phyloP scores from a whole-genome alignment of 2,329 filamentous ascomycete genomes.

The Daldinia eschscholtzii region DNA sequence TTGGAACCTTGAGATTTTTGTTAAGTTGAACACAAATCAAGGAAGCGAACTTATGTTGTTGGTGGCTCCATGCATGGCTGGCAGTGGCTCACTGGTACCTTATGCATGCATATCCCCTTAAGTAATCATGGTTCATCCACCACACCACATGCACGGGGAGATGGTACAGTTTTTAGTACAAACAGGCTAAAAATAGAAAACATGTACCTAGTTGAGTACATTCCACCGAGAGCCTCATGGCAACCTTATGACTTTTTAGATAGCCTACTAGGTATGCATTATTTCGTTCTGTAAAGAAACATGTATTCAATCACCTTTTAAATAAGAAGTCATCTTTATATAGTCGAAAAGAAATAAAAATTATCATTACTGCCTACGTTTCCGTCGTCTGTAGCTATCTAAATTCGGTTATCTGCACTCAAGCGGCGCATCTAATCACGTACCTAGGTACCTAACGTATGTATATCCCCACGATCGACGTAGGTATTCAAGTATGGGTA shows the following conservation, averaged over 20 bases:
- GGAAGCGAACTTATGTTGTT: not conserved
- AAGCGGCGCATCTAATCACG: not conserved
- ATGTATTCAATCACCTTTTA: not conserved
- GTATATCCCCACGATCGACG: no score
- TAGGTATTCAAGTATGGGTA: no score
- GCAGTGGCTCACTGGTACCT: not conserved
- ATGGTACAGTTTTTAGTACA: not conserved
- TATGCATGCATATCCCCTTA: not conserved
- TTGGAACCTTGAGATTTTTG: not conserved
- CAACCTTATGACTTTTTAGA: not conserved
- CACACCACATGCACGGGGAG: no score
- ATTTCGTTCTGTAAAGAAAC: not conserved
- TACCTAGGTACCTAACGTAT: no score
- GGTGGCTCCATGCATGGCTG: no score
- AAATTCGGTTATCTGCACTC: not conserved
- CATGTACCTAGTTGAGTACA: not conserved
- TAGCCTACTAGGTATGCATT: constrained; percentile 5
- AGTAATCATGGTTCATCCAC: not conserved
- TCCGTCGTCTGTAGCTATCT: not conserved
- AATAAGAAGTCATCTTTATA: not conserved
- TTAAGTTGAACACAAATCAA: not conserved
- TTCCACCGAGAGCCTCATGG: not conserved
- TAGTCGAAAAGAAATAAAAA: not conserved
- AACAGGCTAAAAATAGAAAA: constrained; percentile 3
- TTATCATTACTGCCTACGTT: not conserved